Percentiles rank a stretch among this genome's conserved stretches.
These are phyloP conservation scores for Candida mesenterica DNA, from an alignment of 1,139 yeast genomes.

Conservation along the genomic window DNA sequence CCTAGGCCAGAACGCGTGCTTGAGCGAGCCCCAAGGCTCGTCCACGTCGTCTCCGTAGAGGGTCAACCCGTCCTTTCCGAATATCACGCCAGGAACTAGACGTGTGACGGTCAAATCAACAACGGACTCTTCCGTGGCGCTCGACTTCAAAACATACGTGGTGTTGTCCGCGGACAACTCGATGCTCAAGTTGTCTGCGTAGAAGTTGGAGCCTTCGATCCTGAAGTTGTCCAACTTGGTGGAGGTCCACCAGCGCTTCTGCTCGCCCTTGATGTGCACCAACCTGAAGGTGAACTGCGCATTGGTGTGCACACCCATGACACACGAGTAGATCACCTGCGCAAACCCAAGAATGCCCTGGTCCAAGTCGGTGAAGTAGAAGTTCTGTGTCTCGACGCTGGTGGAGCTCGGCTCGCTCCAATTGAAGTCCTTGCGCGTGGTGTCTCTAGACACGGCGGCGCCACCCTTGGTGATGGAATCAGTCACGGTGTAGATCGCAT, in stretches of 20 bases:
- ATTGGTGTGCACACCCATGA: slow-evolving; percentile 85
- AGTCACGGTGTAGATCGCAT: slow-evolving; percentile 83
- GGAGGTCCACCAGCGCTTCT: slow-evolving; percentile 75
- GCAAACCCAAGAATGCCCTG: slow-evolving; percentile 80
- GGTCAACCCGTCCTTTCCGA: slow-evolving; percentile 85
- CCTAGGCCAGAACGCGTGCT: slow-evolving; percentile 96
- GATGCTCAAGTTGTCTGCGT: slow-evolving; percentile 67
- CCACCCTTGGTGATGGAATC: slow-evolving; percentile 47
- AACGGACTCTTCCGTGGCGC: slow-evolving; percentile 66
- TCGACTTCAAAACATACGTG: slow-evolving; percentile 59
- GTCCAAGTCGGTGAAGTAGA: slow-evolving; percentile 69
- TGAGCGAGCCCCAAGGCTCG: slow-evolving; percentile 96
- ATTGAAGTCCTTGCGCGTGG: slow-evolving; percentile 62
- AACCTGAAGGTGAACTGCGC: slow-evolving; percentile 93
- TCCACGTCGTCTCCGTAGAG: slow-evolving; percentile 76
- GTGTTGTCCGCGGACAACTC: slow-evolving; percentile 54
- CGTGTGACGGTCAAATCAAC: slow-evolving; percentile 67
- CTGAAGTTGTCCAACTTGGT: slow-evolving; percentile 82
- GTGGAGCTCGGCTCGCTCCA: slow-evolving; percentile 79
- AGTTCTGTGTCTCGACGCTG: slow-evolving; percentile 93
- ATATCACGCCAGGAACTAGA: slow-evolving; percentile 79
- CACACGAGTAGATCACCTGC: slow-evolving; percentile 89
- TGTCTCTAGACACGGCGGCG: slow-evolving; percentile 40
- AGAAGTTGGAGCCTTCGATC: slow-evolving; percentile 75
- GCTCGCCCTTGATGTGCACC: slow-evolving; percentile 51